A percentile compares a stretch with the other conserved stretches of the same genome.
Evolutionary conservation across 257 asterid species (phyloP).

Genomic region (Coffea canephora): DNA sequence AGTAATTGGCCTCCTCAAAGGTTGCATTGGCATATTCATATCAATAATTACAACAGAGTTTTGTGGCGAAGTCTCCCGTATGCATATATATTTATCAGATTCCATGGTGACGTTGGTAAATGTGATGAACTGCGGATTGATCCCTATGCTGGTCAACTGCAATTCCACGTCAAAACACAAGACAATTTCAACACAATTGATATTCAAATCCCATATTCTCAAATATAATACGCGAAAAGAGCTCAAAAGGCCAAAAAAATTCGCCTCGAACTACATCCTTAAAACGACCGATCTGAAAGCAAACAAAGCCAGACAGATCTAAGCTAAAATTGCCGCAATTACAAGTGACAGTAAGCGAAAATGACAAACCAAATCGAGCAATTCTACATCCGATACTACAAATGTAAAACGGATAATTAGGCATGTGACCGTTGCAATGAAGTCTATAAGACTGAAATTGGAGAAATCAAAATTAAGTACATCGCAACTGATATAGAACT

Average conservation of each 20-base stretch:
- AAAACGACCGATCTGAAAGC: conserved; percentile 43
- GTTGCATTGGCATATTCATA: conserved; percentile 96
- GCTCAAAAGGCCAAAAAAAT: neutral
- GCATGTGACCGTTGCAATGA: neutral
- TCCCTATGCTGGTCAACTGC: conserved; percentile 95
- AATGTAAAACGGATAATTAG: neutral
- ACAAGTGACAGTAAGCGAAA: conserved; percentile 8
- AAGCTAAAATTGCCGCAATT: neutral
- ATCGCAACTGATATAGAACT: neutral
- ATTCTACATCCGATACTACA: neutral
- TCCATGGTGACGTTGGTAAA: conserved; percentile 98
- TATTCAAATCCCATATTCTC: neutral
- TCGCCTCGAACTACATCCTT: neutral
- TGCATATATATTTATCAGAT: conserved; percentile 94
- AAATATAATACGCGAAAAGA: neutral
- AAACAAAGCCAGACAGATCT: conserved; percentile 24
- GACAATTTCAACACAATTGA: conserved; percentile 31
- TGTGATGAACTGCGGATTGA: conserved; percentile 89
- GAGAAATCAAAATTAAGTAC: neutral
- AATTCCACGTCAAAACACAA: conserved; percentile 35
- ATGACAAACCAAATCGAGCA: conserved; percentile 21
- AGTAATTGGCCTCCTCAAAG: conserved; percentile 92
- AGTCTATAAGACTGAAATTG: neutral
- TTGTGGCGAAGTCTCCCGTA: conserved; percentile 95
- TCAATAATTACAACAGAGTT: conserved; percentile 94